Evolutionary conservation across 768 basidiomycete genomes (phyloP), one percentile per base, ranked within the genome.

Genomic region (Amanita molliuscula): DNA sequence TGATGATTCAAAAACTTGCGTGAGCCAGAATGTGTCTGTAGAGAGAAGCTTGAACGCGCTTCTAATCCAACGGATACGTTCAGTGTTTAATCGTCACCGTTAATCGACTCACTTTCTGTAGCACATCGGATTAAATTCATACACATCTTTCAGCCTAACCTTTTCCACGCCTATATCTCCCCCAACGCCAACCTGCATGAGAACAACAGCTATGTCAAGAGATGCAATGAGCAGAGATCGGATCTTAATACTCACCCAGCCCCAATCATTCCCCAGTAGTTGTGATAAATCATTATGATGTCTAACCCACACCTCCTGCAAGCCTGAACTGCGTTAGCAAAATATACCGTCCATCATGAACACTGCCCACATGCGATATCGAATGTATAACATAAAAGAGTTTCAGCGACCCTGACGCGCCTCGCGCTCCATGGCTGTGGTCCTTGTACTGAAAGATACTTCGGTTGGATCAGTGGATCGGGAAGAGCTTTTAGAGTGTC

Each of bases 111-210:
- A 71, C 71, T 65, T 73, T 52, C 77, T 73, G 64, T 70, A 84
- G 60, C 81, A 83, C 51, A 83, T 75, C 0, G 81, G 78, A 55
- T 70, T 71, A 59, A 78, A 82, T 59, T 84, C 82, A 29, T 81
- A 81, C 1, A 67, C 70, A n/a, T 64, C 53, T 7, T n/a, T n/a
- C n/a, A n/a, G n/a, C n/a, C n/a, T n/a, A n/a, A n/a, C 81, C 1
- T 67, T 69, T n/a, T 65, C 53, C 6, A 61, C 61, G 2, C 81
- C 81, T 55, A 83, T 77, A 48, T 80, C 73, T 18, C 82, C 66
- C 0, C 81, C 82, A 0, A 81, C 78, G 1, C 80, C 81, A 18
- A 80, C 70, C 73, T 77, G 29, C n/a, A 16, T 25, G 35, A 15
- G 35, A 15, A 18, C 11, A 33, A 7, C 10, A 23, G 25, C 2